Evolutionary conservation across 768 basidiomycete species (phyloP).

Genomic region (Rhizopogon roseolus): DNA sequence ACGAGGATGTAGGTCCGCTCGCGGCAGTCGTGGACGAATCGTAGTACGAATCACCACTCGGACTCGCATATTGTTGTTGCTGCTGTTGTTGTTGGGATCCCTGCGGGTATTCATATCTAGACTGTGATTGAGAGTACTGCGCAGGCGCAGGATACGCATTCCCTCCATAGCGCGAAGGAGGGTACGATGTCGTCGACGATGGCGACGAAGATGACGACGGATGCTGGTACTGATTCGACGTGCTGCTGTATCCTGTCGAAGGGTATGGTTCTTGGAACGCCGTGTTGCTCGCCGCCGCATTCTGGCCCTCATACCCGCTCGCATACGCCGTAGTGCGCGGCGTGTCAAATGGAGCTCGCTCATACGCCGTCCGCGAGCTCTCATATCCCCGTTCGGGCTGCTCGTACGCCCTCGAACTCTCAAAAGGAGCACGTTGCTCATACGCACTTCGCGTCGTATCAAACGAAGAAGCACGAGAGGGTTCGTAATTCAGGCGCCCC

Average conservation of each 20-base stretch:
- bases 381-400: conserved; percentile 25
- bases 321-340: conserved; percentile 16
- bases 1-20: conserved; percentile 3
- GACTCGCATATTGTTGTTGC: conserved; percentile 18
- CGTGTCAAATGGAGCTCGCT: conserved; percentile 12
- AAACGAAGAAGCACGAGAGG: not conserved
- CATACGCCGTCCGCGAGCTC: conserved; percentile 20
- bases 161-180: conserved; percentile 10
- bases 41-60: conserved; percentile 17
- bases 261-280: conserved; percentile 20
- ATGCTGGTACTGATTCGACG: conserved; percentile 18
- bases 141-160: conserved; percentile 10
- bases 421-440: not conserved
- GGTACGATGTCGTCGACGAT: not conserved
- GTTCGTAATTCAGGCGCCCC: not conserved
- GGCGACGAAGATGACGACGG: conserved; percentile 11
- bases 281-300: conserved; percentile 10
- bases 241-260: conserved; percentile 12
- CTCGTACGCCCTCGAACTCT: conserved; percentile 15
- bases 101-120: conserved; percentile 16
- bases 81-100: conserved; percentile 18
- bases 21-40: conserved; percentile 14
- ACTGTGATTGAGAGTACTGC: conserved; percentile 18
- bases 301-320: conserved; percentile 18
- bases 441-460: conserved; percentile 7